Base-by-base conservation (phyloP, 805 yeast genomes). In the Lachancea cidri region DNA sequence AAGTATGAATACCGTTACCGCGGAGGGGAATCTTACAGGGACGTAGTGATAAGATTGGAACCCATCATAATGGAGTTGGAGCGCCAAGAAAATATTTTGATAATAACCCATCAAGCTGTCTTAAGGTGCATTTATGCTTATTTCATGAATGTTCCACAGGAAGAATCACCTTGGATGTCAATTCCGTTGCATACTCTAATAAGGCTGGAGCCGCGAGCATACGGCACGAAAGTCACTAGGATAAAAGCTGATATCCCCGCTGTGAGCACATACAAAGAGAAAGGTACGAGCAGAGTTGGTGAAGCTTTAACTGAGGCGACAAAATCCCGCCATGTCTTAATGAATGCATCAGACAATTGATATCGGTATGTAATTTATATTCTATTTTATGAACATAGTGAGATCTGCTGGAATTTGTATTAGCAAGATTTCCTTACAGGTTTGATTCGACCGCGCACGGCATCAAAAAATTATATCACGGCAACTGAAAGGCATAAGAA, bases 11-110 rank as follows among this genome's bases (percentile, higher is more conserved):
- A 93, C 65, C 75, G 98, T 40, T 93, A 93, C 64, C 77, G 96
- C 33, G 98, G 98, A 8, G 99, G 99, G 34, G 99, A 93, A 65
- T 84, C 95, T 4, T 93, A 93, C 64, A 76, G 96, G 43, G 99
- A 93, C 55, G 95, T 93, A 31, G 96, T 91, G 34, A 83, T 89
- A 33, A 72, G 99, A 43, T 71, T 93, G 42, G 99, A 93, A 61
- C 99, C 99, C 4, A 88, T 93, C 50, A 93, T 93, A 47, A 93
- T 93, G 98, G 98, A 93, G 64, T 73, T 93, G 49, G 99, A 93
- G 66, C 81, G 97, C 45, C 98, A 91, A 65, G 98, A 93, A 55
- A 89, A 93, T 62, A 88, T 93, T 38, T 72, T 93, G 59, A 91
- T 93, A 45, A 93, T 93, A 33, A 93, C 98, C 3, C 99, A 93